These are phyloP conservation scores for Pythium dissimile DNA, from an alignment of 352 stramenopile species.

Conservation along the genomic window DNA sequence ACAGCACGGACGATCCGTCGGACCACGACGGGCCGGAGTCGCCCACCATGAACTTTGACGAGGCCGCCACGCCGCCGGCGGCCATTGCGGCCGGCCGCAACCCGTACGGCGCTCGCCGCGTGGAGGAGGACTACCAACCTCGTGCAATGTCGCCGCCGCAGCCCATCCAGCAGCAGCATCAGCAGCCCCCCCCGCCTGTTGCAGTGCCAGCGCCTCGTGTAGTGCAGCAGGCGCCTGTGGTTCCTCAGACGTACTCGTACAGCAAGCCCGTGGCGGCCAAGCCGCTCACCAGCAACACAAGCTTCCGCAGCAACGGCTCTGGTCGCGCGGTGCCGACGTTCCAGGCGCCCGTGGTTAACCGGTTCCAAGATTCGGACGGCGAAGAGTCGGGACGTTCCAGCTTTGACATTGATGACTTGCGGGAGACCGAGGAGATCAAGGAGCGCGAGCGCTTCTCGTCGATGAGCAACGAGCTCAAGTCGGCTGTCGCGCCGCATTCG, in stretches of 20 bases:
- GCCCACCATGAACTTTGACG: constrained; percentile 14
- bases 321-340: constrained; percentile 29
- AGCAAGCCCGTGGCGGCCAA: constrained; percentile 19
- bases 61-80: constrained; percentile 12
- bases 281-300: constrained; percentile 4
- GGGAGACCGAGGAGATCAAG: constrained; percentile 49
- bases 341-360: constrained; percentile 37
- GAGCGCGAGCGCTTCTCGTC: constrained; percentile 43
- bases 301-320: constrained; percentile 7
- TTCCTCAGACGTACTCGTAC: constrained; percentile 15
- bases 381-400: constrained; percentile 57
- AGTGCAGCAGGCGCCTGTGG: constrained; percentile 5
- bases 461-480: constrained; percentile 7
- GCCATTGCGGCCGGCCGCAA: background rate
- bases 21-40: constrained; percentile 18
- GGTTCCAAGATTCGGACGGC: constrained; percentile 26
- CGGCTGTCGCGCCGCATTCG: constrained; percentile 10
- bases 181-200: background rate
- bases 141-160: background rate
- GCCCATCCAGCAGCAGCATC: background rate
- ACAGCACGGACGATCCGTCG: constrained; percentile 26
- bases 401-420: constrained; percentile 84
- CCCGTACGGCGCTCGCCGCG: background rate
- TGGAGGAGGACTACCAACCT: background rate
- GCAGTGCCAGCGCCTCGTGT: background rate